These are phyloP conservation scores for Aristolochia contorta DNA, from an alignment of 164 flowering plant species.

Conservation along the genomic window DNA sequence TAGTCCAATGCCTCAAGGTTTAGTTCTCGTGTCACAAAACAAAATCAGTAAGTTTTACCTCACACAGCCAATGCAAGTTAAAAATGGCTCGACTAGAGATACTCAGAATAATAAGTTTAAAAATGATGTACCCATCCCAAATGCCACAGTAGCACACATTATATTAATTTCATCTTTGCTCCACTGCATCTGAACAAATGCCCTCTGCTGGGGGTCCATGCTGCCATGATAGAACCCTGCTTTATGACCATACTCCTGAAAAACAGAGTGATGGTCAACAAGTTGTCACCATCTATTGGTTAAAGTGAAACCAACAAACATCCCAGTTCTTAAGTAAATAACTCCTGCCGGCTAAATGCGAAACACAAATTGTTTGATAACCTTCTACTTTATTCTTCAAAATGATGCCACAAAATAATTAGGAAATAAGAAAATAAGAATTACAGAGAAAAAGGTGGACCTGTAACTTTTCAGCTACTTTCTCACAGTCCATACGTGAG, in stretches of 20 bases:
- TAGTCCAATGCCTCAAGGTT: no score
- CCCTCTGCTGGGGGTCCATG: conserved; percentile 79
- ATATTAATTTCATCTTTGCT: conserved; percentile 95
- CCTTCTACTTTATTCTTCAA: not conserved
- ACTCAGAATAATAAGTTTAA: conserved; percentile 3
- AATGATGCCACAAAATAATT: not conserved
- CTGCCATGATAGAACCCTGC: conserved; percentile 95
- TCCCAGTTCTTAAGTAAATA: no score
- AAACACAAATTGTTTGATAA: no score
- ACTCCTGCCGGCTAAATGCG: no score
- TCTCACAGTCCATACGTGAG: conserved; percentile 97
- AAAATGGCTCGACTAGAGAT: no score
- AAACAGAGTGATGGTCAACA: no score
- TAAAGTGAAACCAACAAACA: no score
- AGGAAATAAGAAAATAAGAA: not conserved
- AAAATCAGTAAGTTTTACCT: no score
- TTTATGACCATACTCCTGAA: conserved; percentile 88
- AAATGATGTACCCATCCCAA: conserved; percentile 83
- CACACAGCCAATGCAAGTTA: no score
- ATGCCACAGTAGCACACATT: conserved; percentile 97
- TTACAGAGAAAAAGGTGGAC: conserved; percentile 23
- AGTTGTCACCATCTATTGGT: no score
- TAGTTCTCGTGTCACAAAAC: no score
- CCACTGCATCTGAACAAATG: conserved; percentile 87
- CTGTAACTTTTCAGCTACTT: conserved; percentile 87